Percentiles rank a stretch among this genome's conserved stretches.
Conservation (phyloP, 768 basidiomycete genomes). For the Pleurotus cornucopiae region DNA sequence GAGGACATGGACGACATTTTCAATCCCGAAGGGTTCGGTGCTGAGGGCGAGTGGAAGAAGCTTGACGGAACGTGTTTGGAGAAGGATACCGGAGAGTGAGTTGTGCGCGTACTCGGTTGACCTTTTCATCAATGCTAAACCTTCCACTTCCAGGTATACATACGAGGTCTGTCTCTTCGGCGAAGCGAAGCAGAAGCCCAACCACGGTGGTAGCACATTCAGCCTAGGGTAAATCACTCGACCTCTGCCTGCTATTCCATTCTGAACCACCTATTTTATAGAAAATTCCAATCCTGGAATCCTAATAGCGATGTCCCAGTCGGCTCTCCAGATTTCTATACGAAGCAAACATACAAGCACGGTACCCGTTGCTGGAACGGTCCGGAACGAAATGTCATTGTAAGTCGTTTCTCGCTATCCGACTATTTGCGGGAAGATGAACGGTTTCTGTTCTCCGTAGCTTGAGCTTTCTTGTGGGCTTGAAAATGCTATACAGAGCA, state of each 20-base stretch:
- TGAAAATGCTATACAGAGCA: conserved; percentile 73
- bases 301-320: conserved; percentile 45
- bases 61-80: conserved; percentile 77
- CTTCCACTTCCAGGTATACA: conserved; percentile 58
- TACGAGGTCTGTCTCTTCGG: conserved; percentile 94
- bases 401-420: conserved; percentile 24
- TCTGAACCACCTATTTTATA: conserved; percentile 20
- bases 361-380: conserved; percentile 97
- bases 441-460: conserved; percentile 29
- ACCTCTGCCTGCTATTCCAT: not conserved
- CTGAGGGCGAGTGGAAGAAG: conserved; percentile 94
- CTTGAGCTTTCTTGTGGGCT: conserved; percentile 81
- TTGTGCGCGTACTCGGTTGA: conserved; percentile 14
- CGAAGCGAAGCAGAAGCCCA: conserved; percentile 83
- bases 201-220: conserved; percentile 67
- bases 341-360: conserved; percentile 74
- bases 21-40: conserved; percentile 61
- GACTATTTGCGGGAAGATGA: conserved; percentile 6
- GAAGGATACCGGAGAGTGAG: conserved; percentile 87
- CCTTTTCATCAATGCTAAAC: not conserved
- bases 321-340: conserved; percentile 73
- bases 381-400: conserved; percentile 80
- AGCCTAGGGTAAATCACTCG: conserved; percentile 76
- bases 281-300: conserved; percentile 82
- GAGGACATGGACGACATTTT: conserved; percentile 66